Percentiles rank a stretch among this genome's conserved stretches.
Evolutionary conservation across 805 yeast species (phyloP).

Genomic region (Pachysolen tannophilus): DNA sequence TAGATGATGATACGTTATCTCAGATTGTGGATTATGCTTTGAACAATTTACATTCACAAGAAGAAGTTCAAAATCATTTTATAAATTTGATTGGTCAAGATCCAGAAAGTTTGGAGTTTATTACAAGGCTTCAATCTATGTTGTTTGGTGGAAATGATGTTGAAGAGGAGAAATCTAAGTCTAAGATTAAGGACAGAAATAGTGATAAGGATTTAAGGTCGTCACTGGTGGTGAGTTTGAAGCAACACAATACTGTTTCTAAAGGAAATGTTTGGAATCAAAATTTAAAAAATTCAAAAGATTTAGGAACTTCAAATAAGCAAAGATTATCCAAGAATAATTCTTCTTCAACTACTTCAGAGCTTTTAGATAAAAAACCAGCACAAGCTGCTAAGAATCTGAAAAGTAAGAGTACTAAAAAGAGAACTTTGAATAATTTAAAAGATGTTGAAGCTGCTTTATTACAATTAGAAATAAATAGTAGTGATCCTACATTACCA

Average conservation of each 20-base stretch:
- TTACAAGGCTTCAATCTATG: slow-evolving; percentile 33
- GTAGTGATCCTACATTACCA: slow-evolving; percentile 6
- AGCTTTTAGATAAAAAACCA: slow-evolving; percentile 34
- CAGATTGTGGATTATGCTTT: slow-evolving; percentile 51
- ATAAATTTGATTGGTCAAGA: slow-evolving; percentile 50
- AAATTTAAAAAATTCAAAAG: not conserved
- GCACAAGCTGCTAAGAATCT: slow-evolving; percentile 19
- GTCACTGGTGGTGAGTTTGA: not conserved
- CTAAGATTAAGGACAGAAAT: slow-evolving; percentile 5
- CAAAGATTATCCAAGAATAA: slow-evolving; percentile 9
- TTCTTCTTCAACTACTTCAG: slow-evolving; percentile 35
- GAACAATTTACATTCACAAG: slow-evolving; percentile 32
- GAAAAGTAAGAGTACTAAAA: slow-evolving; percentile 27
- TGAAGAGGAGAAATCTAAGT: slow-evolving; percentile 2
- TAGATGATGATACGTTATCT: slow-evolving; percentile 46
- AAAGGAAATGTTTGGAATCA: slow-evolving; percentile 11
- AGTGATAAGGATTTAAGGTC: slow-evolving; percentile 8
- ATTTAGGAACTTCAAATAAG: slow-evolving; percentile 10
- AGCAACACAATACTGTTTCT: no score
- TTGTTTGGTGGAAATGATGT: slow-evolving; percentile 27
- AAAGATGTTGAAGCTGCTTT: slow-evolving; percentile 44
- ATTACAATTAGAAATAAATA: slow-evolving; percentile 31
- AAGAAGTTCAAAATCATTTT: slow-evolving; percentile 44
- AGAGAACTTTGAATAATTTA: slow-evolving; percentile 40
- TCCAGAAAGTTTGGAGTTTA: slow-evolving; percentile 40